Percentiles rank a stretch among this genome's conserved stretches.
phyloP scores from a whole-genome alignment of 805 yeast species.

The Saccharomycopsis selenospora region DNA sequence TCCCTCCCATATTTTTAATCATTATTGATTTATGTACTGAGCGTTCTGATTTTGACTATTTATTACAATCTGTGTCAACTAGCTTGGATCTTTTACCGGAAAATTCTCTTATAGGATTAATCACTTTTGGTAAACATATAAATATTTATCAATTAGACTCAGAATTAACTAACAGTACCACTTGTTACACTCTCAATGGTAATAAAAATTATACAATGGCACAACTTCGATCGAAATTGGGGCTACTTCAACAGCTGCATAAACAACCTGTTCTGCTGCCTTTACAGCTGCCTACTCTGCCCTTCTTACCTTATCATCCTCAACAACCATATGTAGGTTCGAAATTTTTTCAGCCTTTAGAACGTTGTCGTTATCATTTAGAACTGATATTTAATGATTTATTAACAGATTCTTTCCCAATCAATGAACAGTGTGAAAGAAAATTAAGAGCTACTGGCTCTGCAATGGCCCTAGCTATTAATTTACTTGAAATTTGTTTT shows the following conservation, averaged over 20 bases:
- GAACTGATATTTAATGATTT: slow-evolving; percentile 43
- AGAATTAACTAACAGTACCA: slow-evolving; percentile 27
- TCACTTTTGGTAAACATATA: slow-evolving; percentile 55
- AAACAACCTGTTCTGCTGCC: neutral
- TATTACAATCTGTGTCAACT: slow-evolving; percentile 43
- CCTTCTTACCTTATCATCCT: slow-evolving; percentile 28
- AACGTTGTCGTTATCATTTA: slow-evolving; percentile 44
- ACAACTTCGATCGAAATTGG: slow-evolving; percentile 40
- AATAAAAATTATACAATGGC: slow-evolving; percentile 41
- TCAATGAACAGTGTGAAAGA: slow-evolving; percentile 36
- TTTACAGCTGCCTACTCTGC: neutral
- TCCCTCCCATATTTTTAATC: slow-evolving; percentile 18
- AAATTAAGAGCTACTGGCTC: slow-evolving; percentile 51
- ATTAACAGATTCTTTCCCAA: slow-evolving; percentile 43
- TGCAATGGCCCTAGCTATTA: slow-evolving; percentile 45
- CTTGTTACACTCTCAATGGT: slow-evolving; percentile 48
- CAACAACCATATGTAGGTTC: slow-evolving; percentile 26
- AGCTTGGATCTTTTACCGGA: slow-evolving; percentile 42
- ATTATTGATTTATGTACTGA: slow-evolving; percentile 17
- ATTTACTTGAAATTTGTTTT: slow-evolving; percentile 32
- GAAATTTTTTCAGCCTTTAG: slow-evolving; percentile 42
- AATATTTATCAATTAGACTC: slow-evolving; percentile 43
- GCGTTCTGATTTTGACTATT: slow-evolving; percentile 40
- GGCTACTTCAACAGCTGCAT: slow-evolving; percentile 22
- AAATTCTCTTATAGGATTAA: slow-evolving; percentile 47